phyloP scores from a whole-genome alignment of 495 filamentous ascomycete genomes.

The Beverwykella pulmonaria region DNA sequence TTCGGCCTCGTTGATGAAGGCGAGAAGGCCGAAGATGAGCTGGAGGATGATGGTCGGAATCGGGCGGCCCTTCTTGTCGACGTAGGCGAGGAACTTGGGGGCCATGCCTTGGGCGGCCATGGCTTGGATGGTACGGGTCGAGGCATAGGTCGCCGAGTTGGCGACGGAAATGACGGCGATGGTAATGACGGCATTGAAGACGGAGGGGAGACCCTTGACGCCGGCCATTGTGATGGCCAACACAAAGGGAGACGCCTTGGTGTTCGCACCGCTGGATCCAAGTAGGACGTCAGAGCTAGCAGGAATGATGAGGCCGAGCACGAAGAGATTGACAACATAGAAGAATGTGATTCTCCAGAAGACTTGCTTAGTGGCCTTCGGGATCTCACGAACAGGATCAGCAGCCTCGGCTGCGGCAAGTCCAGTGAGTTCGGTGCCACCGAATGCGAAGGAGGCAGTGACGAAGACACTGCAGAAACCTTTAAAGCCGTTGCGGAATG shows the following conservation, averaged over 20 bases:
- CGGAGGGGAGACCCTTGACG: slow-evolving; percentile 65
- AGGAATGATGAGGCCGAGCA: slow-evolving; percentile 73
- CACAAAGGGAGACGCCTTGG: slow-evolving; percentile 73
- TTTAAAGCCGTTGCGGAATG: slow-evolving; percentile 58
- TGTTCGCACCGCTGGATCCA: slow-evolving; percentile 49
- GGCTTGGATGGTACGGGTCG: slow-evolving; percentile 44
- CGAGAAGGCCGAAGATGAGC: slow-evolving; percentile 56
- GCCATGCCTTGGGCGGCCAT: slow-evolving; percentile 48
- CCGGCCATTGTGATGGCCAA: slow-evolving; percentile 68
- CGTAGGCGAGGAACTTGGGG: slow-evolving; percentile 60
- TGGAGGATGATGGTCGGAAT: slow-evolving; percentile 52
- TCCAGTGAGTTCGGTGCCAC: slow-evolving; percentile 59
- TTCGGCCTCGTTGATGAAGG: slow-evolving; percentile 56
- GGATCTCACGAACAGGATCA: slow-evolving; percentile 46
- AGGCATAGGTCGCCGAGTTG: slow-evolving; percentile 44
- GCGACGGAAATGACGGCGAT: slow-evolving; percentile 62
- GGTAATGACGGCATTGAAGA: slow-evolving; percentile 76
- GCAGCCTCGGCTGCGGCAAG: slow-evolving; percentile 53
- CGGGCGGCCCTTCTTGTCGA: slow-evolving; percentile 63
- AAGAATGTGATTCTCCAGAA: slow-evolving; percentile 60
- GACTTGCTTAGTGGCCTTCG: slow-evolving; percentile 36
- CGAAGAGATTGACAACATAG: slow-evolving; percentile 72
- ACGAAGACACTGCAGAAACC: slow-evolving; percentile 71
- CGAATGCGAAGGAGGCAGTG: slow-evolving; percentile 69
- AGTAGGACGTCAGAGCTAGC: slow-evolving; percentile 54